These are phyloP conservation scores for Globisporangium uncinulatum DNA, from an alignment of 352 stramenopile genomes.

Conservation along the genomic window DNA sequence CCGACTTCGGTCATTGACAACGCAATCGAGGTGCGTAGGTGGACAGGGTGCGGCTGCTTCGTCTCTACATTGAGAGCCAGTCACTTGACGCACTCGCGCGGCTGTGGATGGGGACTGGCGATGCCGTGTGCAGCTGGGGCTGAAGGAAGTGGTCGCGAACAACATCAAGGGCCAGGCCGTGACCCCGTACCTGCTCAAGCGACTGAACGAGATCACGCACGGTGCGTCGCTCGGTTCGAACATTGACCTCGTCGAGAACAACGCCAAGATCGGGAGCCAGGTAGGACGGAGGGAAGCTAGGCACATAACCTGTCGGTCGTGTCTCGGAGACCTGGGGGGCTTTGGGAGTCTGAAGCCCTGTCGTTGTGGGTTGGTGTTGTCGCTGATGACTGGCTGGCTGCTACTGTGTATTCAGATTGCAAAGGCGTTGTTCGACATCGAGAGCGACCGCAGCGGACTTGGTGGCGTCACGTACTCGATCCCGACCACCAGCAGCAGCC, in stretches of 20 bases:
- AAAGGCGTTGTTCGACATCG: constrained; percentile 53
- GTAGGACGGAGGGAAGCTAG: constrained; percentile 29
- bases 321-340: no score
- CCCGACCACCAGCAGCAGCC: constrained; percentile 18
- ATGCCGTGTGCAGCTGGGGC: constrained; percentile 28
- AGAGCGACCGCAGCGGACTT: constrained; percentile 23
- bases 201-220: constrained; percentile 93
- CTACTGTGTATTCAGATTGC: constrained; percentile 35
- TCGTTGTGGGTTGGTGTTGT: neutral
- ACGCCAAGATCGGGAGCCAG: constrained; percentile 92
- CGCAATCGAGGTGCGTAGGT: constrained; percentile 72
- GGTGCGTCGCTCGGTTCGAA: constrained; percentile 92
- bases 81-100: no score
- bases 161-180: constrained; percentile 92
- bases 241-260: constrained; percentile 96
- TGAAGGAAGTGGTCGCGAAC: constrained; percentile 81
- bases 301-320: no score
- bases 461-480: constrained; percentile 32
- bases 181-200: constrained; percentile 88
- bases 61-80: no score
- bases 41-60: neutral
- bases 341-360: no score
- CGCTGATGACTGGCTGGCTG: neutral
- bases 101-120: neutral
- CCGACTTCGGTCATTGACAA: constrained; percentile 82